Base-by-base conservation (phyloP, 2,329 filamentous ascomycete genomes). In the Fusarium lyarnte region DNA sequence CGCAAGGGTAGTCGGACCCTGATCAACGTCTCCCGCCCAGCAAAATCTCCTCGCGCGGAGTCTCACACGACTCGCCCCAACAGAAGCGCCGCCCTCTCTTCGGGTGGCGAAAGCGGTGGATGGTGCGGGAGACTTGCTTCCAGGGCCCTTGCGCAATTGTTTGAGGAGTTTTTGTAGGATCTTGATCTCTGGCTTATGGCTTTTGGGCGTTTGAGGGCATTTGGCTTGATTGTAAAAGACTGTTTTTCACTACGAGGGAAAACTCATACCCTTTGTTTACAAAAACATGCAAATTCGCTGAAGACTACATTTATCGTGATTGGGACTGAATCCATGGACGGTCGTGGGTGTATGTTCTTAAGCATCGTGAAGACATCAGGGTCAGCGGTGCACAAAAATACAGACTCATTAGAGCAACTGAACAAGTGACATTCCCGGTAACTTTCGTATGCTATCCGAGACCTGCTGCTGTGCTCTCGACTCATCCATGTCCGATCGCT, bases 131-230 rank as follows among this genome's bases (percentile, higher is more conserved):
- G 58, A 71, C 63, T 52, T 64, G 68, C 52, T 51, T 52, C 63
- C 58, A 68, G 61, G 47, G 66, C 63, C 66, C 76, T 71, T 78
- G 76, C 74, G 78, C 74, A 66, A 78, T 73, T 76, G 70, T 70
- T 79, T 79, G 74, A 77, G 78, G 78, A 78, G 76, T 79, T 78
- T 79, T 78, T 78, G 79, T 76, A 79, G 78, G 76, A 78, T 75
- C 72, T 53, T 73, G 76, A 78, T 75, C 72, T 73, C 72, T 73
- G 77, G 78, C 74, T 72, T 74, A 43, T 70, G 59, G 65, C 69
- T 75, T 70, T 77, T 77, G 72, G 80, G 80, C 80, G 80, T 81
- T 81, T 74, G 68, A 75, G 76, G 80, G 78, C 75, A 79, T 79
- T 77, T 76, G 77, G 73, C 72, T 79, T 80, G 65, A 70, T 75